These are phyloP conservation scores for Diaporthe australafricana DNA, from an alignment of 2,329 filamentous ascomycete species.

Conservation along the genomic window DNA sequence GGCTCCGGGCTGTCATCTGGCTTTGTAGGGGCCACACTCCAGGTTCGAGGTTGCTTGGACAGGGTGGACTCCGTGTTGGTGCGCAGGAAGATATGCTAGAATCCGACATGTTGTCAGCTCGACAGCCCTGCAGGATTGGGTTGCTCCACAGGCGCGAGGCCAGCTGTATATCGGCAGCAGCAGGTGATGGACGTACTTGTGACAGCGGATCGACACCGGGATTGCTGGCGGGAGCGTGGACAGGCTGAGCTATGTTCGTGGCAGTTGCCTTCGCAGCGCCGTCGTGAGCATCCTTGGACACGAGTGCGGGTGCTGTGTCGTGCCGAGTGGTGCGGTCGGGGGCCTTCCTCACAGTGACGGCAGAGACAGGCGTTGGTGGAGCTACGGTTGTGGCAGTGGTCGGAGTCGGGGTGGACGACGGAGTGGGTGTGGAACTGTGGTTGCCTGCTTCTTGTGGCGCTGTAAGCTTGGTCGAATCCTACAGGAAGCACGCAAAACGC, in stretches of 20 bases:
- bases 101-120: constrained; percentile 23
- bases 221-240: constrained; percentile 7
- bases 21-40: constrained; percentile 55
- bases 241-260: constrained; percentile 6
- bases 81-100: constrained; percentile 72
- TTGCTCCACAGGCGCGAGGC: background rate
- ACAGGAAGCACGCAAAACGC: background rate
- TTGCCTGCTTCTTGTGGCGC: constrained; percentile 26
- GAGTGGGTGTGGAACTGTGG: background rate
- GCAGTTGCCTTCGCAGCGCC: constrained; percentile 15
- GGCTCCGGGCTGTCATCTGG: constrained; percentile 61
- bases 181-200: constrained; percentile 30
- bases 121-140: background rate
- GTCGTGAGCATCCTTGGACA: constrained; percentile 26
- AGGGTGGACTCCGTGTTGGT: constrained; percentile 69
- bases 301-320: constrained; percentile 8
- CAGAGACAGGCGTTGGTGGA: constrained; percentile 24
- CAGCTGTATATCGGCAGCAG: background rate
- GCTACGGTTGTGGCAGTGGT: constrained; percentile 25
- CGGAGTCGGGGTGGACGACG: constrained; percentile 17
- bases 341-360: constrained; percentile 4
- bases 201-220: constrained; percentile 36
- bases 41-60: constrained; percentile 66
- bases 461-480: constrained; percentile 27
- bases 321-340: constrained; percentile 2